Evolutionary conservation across 2,329 filamentous ascomycete genomes (phyloP).

Genomic region (Boeremia exigua): DNA sequence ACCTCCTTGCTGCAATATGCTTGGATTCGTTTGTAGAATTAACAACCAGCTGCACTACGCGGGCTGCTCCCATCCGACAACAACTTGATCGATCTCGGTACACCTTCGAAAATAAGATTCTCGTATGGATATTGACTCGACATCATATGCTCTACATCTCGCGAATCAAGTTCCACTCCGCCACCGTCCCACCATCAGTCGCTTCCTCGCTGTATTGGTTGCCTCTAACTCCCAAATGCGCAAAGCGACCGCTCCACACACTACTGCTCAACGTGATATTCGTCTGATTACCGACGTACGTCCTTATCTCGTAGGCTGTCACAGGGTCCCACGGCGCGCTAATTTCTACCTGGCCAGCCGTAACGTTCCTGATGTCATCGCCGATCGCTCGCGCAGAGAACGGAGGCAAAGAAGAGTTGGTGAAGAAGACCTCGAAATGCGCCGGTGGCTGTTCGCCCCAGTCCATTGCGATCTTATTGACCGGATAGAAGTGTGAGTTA

Average conservation of each 20-base stretch:
- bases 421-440: conserved; percentile 62
- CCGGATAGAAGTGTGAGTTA: conserved; percentile 44
- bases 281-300: conserved; percentile 54
- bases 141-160: conserved; percentile 1
- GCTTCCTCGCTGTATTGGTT: conserved; percentile 48
- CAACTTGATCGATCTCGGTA: too few relatives aligned
- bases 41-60: too few relatives aligned
- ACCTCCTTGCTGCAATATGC: too few relatives aligned
- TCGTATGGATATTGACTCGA: too few relatives aligned
- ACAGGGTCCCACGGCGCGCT: conserved; percentile 50
- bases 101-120: too few relatives aligned
- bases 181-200: conserved; percentile 58
- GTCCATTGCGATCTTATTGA: conserved; percentile 63
- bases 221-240: conserved; percentile 56
- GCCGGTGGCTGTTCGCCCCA: conserved; percentile 64
- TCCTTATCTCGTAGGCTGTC: conserved; percentile 44
- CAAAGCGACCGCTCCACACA: conserved; percentile 54
- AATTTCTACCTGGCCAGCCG: conserved; percentile 45
- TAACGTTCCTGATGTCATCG: conserved; percentile 25
- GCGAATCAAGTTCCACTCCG: conserved; percentile 56
- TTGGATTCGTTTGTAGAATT: too few relatives aligned
- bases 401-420: conserved; percentile 52
- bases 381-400: conserved; percentile 13
- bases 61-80: too few relatives aligned
- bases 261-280: conserved; percentile 49